Evolutionary conservation across 192 early-diverging fungal genomes (phyloP), one percentile per base, ranked within the genome.

Genomic region (Diversispora epigaea): DNA sequence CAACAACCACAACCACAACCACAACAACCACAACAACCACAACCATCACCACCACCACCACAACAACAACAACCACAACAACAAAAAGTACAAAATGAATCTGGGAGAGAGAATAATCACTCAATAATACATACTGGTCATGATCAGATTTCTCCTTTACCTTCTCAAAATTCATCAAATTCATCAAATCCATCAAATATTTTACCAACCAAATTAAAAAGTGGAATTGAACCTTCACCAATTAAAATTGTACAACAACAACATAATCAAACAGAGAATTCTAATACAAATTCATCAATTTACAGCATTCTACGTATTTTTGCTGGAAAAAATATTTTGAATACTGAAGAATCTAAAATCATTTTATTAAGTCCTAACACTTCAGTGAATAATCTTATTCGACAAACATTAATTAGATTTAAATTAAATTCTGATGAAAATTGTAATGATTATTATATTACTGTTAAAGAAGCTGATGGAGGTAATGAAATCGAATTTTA

Each of bases 371-470:
- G 67, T 21, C 55, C 76, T 10, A 57, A 71, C 1, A 85, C 83
- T 9, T 82, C 77, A 47, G 80, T 84, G 1, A 79, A 78, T 19
- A 81, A 84, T 56, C 80, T 88, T 25, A 77, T 86, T 6, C 79
- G 80, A 46, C 80, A 83, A 22, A 82, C 87, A 0, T 77, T 88
- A 41, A 77, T 80, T 40, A 81, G 84, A 66, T 88, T 88, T 66
- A 80, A 81, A 65, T 79, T 88, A 25, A 77, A 85, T 44, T 78
- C 76, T 68, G 84, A 85, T 67, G 73, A 79, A 14, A 69, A 73
- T 11, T 61, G 15, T n/a, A 75, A 71, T 41, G 80, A 81, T 61
- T 88, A 86, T 75, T 88, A 79, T 70, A 62, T 88, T 12, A 81
- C 83, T 10, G 82, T 88, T 8, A 84, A 85, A 74, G 75, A 79